A percentile compares a stretch with the other conserved stretches of the same genome.
Evolutionary conservation across 1,139 yeast genomes (phyloP).

Genomic region (Pneumocystis sp.): DNA sequence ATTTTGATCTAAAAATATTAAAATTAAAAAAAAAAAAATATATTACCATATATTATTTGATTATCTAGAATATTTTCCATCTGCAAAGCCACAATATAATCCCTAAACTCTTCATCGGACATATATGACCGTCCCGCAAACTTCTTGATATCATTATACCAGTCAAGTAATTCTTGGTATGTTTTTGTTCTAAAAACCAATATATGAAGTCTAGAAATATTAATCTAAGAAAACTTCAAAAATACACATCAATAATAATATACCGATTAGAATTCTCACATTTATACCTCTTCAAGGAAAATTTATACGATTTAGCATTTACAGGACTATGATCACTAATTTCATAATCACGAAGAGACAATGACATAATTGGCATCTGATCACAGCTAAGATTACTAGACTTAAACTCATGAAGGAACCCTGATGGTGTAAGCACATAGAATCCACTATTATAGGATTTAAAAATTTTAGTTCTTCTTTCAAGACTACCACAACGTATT

Average conservation of each 20-base stretch:
- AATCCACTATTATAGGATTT: conserved; percentile 81
- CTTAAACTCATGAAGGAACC: conserved; percentile 77
- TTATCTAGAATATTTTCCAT: neutral
- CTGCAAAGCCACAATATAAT: neutral
- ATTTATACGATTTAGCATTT: conserved; percentile 44
- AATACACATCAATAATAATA: neutral
- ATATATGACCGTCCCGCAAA: neutral
- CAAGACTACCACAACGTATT: conserved; percentile 66
- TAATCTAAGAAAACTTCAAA: conserved; percentile 21
- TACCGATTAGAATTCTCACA: conserved; percentile 33
- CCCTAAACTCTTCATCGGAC: neutral
- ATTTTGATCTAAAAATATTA: neutral
- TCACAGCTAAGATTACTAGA: conserved; percentile 69
- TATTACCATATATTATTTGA: neutral
- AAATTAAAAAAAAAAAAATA: neutral
- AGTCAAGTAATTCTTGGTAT: conserved; percentile 59
- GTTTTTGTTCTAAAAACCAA: conserved; percentile 85
- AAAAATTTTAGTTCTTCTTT: conserved; percentile 76
- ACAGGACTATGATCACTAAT: conserved; percentile 49
- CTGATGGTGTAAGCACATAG: conserved; percentile 75
- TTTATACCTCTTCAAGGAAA: conserved; percentile 62
- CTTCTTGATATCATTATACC: conserved; percentile 44
- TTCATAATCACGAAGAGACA: conserved; percentile 66
- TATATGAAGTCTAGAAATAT: conserved; percentile 54
- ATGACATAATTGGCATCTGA: conserved; percentile 73